Evolutionary conservation across 106 monocot species (phyloP).

Genomic region (Gastrodia elata): DNA sequence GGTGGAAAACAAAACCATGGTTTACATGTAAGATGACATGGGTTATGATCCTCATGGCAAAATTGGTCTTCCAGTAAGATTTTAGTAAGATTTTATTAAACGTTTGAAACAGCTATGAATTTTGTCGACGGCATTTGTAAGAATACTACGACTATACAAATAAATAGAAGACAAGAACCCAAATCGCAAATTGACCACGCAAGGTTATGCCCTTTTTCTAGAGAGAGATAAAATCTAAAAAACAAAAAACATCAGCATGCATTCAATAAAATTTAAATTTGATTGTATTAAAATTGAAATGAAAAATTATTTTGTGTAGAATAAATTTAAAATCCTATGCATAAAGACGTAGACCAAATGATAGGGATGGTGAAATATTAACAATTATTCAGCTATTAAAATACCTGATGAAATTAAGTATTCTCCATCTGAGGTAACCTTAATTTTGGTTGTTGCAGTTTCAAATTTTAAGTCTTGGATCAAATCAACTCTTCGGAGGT

Average conservation of each 20-base stretch:
- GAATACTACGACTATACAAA: background rate
- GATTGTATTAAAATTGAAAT: background rate
- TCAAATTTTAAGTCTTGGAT: constrained; percentile 94
- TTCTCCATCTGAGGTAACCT: constrained; percentile 85
- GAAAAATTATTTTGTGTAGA: background rate
- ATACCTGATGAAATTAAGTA: constrained; percentile 88
- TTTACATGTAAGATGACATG: too few species aligned
- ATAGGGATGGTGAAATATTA: background rate
- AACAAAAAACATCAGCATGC: background rate
- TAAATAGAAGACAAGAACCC: background rate
- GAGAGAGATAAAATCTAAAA: background rate
- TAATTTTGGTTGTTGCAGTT: constrained; percentile 72
- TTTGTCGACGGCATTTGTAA: too few species aligned
- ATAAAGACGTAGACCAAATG: background rate
- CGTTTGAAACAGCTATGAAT: background rate
- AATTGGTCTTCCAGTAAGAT: background rate
- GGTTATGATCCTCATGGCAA: too few species aligned
- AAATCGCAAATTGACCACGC: background rate
- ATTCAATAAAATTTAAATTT: background rate
- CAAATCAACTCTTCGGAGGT: constrained; percentile 63
- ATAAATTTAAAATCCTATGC: background rate
- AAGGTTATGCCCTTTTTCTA: background rate
- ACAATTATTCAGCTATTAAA: background rate
- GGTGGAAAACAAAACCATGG: too few species aligned
- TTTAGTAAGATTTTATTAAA: too few species aligned